A percentile compares a stretch with the other conserved stretches of the same genome.
These are phyloP conservation scores for Ascomycota sp. DNA, from an alignment of 2,329 filamentous ascomycete species.

Conservation along the genomic window DNA sequence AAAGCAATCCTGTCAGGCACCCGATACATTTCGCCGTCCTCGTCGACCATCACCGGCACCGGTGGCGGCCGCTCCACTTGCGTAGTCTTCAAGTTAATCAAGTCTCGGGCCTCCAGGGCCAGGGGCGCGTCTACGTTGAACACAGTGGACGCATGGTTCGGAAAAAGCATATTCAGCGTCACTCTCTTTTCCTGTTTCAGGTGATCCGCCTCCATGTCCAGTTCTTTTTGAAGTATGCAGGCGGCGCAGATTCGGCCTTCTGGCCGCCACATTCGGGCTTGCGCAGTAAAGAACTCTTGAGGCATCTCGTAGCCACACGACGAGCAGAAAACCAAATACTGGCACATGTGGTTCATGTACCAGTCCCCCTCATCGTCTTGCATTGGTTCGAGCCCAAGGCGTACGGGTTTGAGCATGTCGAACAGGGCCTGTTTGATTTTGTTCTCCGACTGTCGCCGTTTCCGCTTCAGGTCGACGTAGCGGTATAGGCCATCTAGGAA, in stretches of 20 bases:
- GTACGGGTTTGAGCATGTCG: slow-evolving; percentile 14
- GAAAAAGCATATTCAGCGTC: slow-evolving; percentile 7
- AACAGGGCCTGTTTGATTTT: slow-evolving; percentile 7
- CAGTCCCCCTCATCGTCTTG: slow-evolving; percentile 6
- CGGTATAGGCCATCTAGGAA: slow-evolving; percentile 16
- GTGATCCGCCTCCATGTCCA: slow-evolving; percentile 13
- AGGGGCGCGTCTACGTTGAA: slow-evolving; percentile 15
- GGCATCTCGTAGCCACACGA: slow-evolving; percentile 15
- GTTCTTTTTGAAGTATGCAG: slow-evolving; percentile 8
- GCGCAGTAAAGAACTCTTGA: slow-evolving; percentile 10
- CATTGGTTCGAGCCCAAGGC: slow-evolving; percentile 7
- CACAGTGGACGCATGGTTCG: slow-evolving; percentile 5
- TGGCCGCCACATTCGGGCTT: slow-evolving; percentile 1
- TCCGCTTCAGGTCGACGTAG: slow-evolving; percentile 6
- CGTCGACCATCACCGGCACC: slow-evolving; percentile 1
- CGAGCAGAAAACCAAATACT: slow-evolving; percentile 9
- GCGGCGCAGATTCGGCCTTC: slow-evolving; percentile 9
- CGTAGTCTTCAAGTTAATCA: slow-evolving; percentile 7
- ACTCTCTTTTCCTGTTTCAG: slow-evolving; percentile 6
- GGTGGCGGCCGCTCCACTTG: slow-evolving; percentile 2
- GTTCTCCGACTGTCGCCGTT: background rate
- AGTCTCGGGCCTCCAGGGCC: slow-evolving; percentile 1
- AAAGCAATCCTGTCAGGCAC: slow-evolving; percentile 2
- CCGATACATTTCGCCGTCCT: slow-evolving; percentile 3
- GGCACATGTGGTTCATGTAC: slow-evolving; percentile 9